A percentile compares a stretch with the other conserved stretches of the same genome.
phyloP scores from a whole-genome alignment of 164 flowering plant species.

The Magnolia kwangsiensis region DNA sequence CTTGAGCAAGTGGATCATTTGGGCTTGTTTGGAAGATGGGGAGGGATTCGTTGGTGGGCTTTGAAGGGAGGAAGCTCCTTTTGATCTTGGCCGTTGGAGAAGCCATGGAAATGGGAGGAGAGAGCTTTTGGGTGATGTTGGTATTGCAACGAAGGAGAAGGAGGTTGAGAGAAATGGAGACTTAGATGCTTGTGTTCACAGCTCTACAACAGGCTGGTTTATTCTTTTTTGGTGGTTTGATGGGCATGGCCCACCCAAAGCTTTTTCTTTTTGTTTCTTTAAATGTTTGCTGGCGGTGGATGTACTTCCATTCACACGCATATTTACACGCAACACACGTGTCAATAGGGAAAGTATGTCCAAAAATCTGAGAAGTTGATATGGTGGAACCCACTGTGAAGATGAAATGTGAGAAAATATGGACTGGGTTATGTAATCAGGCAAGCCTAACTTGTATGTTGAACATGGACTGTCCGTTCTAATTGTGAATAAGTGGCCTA shows the following conservation, averaged over 20 bases:
- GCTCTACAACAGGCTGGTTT: constrained; percentile 32
- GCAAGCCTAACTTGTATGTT: too few relatives aligned
- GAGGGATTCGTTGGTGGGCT: constrained; percentile 15
- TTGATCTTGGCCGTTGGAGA: constrained; percentile 18
- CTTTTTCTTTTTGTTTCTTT: background rate
- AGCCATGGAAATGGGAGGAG: background rate
- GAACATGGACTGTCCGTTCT: too few relatives aligned
- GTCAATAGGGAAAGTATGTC: too few relatives aligned
- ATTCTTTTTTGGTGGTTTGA: constrained; percentile 12
- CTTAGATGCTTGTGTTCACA: constrained; percentile 14
- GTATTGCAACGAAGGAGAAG: background rate
- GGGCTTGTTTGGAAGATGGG: constrained; percentile 23
- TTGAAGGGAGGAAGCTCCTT: constrained; percentile 17
- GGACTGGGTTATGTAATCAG: too few relatives aligned
- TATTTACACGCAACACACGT: too few relatives aligned
- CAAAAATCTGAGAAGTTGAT: too few relatives aligned
- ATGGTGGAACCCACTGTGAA: too few relatives aligned
- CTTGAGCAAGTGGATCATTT: constrained; percentile 9
- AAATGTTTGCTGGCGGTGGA: background rate
- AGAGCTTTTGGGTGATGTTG: background rate
- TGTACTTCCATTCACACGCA: background rate
- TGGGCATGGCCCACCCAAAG: background rate
- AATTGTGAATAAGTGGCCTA: too few relatives aligned
- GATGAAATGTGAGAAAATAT: too few relatives aligned
- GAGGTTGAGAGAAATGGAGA: background rate